phyloP scores from a whole-genome alignment of 345 rosid species.

The Geranium rotundifolium region DNA sequence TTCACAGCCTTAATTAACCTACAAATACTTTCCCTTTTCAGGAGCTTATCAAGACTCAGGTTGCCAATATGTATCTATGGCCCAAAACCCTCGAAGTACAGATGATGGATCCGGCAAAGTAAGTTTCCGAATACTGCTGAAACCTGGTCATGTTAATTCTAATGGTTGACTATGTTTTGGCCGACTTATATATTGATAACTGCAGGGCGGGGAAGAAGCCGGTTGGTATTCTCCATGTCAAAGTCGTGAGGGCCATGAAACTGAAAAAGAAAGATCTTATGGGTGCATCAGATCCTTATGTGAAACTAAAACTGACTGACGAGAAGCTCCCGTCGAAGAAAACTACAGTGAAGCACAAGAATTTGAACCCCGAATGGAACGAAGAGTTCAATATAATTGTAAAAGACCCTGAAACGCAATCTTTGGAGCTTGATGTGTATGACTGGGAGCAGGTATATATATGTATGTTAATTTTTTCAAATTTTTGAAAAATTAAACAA shows the following conservation, averaged over 20 bases:
- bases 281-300: conserved; percentile 96
- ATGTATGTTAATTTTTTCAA: too few relatives aligned
- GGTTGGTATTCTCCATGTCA: conserved; percentile 76
- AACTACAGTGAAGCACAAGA: conserved; percentile 81
- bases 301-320: conserved; percentile 75
- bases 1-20: conserved; percentile 5
- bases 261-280: conserved; percentile 83
- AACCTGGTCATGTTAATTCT: not conserved
- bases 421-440: conserved; percentile 51
- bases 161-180: conserved; percentile 8
- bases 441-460: conserved; percentile 87
- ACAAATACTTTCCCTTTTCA: conserved; percentile 17
- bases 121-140: conserved; percentile 13
- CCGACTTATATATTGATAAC: conserved; percentile 9
- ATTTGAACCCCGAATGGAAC: conserved; percentile 95
- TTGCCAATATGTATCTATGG: conserved; percentile 94
- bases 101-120: conserved; percentile 75
- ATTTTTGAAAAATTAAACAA: too few relatives aligned
- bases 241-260: conserved; percentile 61
- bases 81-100: conserved; percentile 72
- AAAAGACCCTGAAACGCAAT: conserved; percentile 71
- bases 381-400: conserved; percentile 66
- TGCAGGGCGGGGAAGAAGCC: conserved; percentile 80
- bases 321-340: conserved; percentile 80
- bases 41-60: conserved; percentile 94